Evolutionary conservation across 805 yeast species (phyloP).

Genomic region (Wickerhamiella azyma): DNA sequence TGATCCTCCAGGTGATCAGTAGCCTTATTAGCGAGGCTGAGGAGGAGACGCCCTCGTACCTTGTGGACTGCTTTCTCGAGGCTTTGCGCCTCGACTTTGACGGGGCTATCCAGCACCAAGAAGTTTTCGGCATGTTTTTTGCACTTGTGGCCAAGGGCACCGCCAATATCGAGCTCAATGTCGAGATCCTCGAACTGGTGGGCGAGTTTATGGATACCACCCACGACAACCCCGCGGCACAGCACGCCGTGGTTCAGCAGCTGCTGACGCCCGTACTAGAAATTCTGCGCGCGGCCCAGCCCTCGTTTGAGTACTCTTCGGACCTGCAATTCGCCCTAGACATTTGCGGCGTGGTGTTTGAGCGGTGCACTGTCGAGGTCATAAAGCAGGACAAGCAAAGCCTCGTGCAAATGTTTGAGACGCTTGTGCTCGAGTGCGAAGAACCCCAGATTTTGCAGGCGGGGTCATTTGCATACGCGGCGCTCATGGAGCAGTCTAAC

Average conservation of each 20-base stretch:
- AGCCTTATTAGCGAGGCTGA: slow-evolving; percentile 46
- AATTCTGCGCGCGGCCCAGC: slow-evolving; percentile 8
- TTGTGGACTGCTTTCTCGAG: slow-evolving; percentile 55
- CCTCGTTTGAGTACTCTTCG: slow-evolving; percentile 39
- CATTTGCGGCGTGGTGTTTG: slow-evolving; percentile 22
- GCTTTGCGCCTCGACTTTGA: slow-evolving; percentile 38
- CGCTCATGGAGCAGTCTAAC: slow-evolving; percentile 33
- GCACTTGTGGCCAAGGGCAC: slow-evolving; percentile 58
- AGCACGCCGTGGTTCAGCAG: slow-evolving; percentile 10
- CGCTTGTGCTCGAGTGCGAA: slow-evolving; percentile 35
- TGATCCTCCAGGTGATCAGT: slow-evolving; percentile 26
- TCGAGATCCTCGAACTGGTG: slow-evolving; percentile 58
- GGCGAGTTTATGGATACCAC: slow-evolving; percentile 42
- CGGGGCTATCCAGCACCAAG: slow-evolving; percentile 22
- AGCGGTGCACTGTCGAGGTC: slow-evolving; percentile 18
- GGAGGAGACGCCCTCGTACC: slow-evolving; percentile 65
- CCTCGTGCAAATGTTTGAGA: slow-evolving; percentile 29
- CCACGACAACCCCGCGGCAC: slow-evolving; percentile 23
- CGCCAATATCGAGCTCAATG: slow-evolving; percentile 53
- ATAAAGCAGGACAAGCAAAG: slow-evolving; percentile 15
- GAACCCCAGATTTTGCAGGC: slow-evolving; percentile 71
- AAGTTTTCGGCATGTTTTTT: slow-evolving; percentile 42
- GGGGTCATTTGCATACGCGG: slow-evolving; percentile 61
- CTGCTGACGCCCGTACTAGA: slow-evolving; percentile 15
- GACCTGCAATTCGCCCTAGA: slow-evolving; percentile 47